Conservation (phyloP, 1,284 basidiomycete species). For the Papiliotrema terrestris region DNA sequence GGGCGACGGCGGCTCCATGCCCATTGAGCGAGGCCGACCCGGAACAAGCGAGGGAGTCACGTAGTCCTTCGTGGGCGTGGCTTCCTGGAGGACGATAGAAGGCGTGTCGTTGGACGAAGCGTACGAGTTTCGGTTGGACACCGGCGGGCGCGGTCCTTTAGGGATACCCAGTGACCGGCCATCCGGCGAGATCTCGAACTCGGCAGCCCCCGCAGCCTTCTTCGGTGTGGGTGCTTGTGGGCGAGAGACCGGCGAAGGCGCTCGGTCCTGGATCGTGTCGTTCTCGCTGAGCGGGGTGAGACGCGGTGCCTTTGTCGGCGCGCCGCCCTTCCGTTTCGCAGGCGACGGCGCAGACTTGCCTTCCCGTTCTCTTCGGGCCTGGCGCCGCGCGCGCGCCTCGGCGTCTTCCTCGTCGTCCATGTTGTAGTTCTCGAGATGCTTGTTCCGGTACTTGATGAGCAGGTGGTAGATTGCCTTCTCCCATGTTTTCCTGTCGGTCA, state of each 20-base stretch:
- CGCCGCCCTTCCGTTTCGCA: conserved; percentile 32
- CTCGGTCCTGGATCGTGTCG: conserved; percentile 33
- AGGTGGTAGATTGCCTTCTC: conserved; percentile 91
- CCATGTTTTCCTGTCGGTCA: conserved; percentile 64
- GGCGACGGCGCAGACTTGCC: conserved; percentile 9
- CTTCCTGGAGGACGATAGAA: conserved; percentile 50
- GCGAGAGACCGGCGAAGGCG: conserved; percentile 26
- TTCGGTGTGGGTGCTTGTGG: conserved; percentile 48
- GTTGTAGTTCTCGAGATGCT: conserved; percentile 63
- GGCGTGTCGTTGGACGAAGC: conserved; percentile 27
- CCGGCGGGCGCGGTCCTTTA: conserved; percentile 35
- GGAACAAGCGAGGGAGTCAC: conserved; percentile 17
- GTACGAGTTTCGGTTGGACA: conserved; percentile 19
- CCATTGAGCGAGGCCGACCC: conserved; percentile 26
- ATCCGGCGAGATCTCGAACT: conserved; percentile 14
- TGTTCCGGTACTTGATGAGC: conserved; percentile 70
- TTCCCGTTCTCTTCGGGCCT: conserved; percentile 16
- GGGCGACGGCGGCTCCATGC: conserved; percentile 12
- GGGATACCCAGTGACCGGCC: conserved; percentile 19
- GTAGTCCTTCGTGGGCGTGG: conserved; percentile 48
- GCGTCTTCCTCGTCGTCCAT: conserved; percentile 53
- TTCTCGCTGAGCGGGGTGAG: conserved; percentile 41
- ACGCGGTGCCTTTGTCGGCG: conserved; percentile 10
- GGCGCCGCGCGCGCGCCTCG: conserved; percentile 24
- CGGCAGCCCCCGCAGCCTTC: conserved; percentile 34